Base-by-base conservation (phyloP, 2,329 filamentous ascomycete species). In the Ophiosphaerella narmari region DNA sequence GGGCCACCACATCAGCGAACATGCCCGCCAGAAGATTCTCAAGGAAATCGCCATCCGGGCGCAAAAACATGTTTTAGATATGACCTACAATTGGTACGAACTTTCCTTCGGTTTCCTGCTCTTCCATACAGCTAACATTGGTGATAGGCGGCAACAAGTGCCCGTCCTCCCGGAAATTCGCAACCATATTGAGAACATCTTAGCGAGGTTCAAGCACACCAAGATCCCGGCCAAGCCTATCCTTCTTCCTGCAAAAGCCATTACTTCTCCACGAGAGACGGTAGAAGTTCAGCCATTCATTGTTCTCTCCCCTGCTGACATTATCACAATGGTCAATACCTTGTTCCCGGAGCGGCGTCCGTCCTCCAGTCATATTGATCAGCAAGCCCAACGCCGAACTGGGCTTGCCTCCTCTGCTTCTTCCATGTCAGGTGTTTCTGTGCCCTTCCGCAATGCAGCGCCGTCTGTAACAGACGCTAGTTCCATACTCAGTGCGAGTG, bases 1-100 rank as follows among this genome's bases (percentile, higher is more conserved):
- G 48, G 90, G 96, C 64, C 93, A 96, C 71, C 90, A 96, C 75
- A 91, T 97, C 63, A 92, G 89, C 42, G 90, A 95, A 61, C 91
- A 93, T 73, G 91, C 91, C 36, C 85, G 94, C 37, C 89, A 96
- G 65, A 92, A 80, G 57, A 81, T 86, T 41, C 75, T 86, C 50
- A 81, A 82, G 54, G 88, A 93, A 68, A 87, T 97, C 48, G 91
- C 89, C 47, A 85, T 89, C 69, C 86, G 88, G 55, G 88, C 90
- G 42, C 88, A 92, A 67, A 87, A 89, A 64, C 82, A 90, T 57
- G 90, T 93, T 11, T 85, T 89, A 52, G 89, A 92, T 64, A 86
- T 91, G 74, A 81, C 84, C 50, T 84, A 84, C 71, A 80, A 80
- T 60, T 87, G 86, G 85, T 91, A 81, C 64, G 84, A 62, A 47